Conservation (phyloP, 2,329 filamentous ascomycete species). For the Macrophomina phaseolina region DNA sequence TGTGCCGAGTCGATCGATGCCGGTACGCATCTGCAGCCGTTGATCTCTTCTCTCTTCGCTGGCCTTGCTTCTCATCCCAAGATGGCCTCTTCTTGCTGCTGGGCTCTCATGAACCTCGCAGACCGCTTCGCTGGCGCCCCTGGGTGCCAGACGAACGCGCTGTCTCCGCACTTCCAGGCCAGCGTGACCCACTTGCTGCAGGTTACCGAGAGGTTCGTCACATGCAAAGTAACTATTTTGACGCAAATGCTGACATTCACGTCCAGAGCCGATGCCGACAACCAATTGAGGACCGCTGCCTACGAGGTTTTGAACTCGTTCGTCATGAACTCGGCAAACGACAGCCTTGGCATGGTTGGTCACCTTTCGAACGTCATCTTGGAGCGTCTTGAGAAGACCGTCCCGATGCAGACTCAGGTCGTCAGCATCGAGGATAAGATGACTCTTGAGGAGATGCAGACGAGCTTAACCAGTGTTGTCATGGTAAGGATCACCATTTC, state of each 20-base stretch:
- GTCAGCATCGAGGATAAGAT: constrained; percentile 97
- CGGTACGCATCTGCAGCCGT: constrained; percentile 76
- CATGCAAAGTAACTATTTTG: not conserved
- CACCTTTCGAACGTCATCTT: constrained; percentile 86
- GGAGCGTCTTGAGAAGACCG: constrained; percentile 86
- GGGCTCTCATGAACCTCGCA: constrained; percentile 97
- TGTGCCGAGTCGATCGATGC: constrained; percentile 92
- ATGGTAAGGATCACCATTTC: constrained; percentile 55
- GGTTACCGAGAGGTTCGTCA: constrained; percentile 73
- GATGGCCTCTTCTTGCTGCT: constrained; percentile 98
- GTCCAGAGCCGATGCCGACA: constrained; percentile 72
- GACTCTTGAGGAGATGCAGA: constrained; percentile 96
- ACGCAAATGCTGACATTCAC: constrained; percentile 29
- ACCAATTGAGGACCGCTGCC: constrained; percentile 88
- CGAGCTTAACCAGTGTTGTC: constrained; percentile 87
- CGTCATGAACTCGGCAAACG: constrained; percentile 85
- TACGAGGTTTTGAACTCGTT: constrained; percentile 98
- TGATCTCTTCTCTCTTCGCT: constrained; percentile 88
- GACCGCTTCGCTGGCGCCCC: constrained; percentile 92
- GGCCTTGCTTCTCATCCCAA: constrained; percentile 90
- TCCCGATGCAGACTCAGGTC: constrained; percentile 88
- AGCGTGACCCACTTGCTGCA: constrained; percentile 84
- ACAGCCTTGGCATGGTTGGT: constrained; percentile 81
- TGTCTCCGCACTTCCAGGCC: constrained; percentile 91
- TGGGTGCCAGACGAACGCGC: constrained; percentile 76